phyloP scores from a whole-genome alignment of 495 filamentous ascomycete species.

The Xylaria flabelliformis region DNA sequence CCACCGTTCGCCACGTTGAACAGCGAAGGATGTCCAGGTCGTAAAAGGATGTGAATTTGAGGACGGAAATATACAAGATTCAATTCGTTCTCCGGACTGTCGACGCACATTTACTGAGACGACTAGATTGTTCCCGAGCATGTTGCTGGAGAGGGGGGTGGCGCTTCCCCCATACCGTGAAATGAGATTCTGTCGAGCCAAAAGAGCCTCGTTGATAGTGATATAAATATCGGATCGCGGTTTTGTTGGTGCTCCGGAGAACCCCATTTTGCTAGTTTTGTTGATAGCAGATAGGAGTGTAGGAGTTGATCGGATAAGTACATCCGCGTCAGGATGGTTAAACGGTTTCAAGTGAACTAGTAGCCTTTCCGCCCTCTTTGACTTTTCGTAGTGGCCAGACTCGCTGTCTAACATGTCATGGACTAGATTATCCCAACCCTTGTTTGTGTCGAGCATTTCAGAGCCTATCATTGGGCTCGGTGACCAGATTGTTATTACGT shows the following conservation, averaged over 20 bases:
- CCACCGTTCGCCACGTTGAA: slow-evolving; percentile 80
- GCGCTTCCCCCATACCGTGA: slow-evolving; percentile 81
- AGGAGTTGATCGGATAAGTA: slow-evolving; percentile 82
- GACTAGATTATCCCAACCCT: slow-evolving; percentile 79
- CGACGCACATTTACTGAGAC: slow-evolving; percentile 87
- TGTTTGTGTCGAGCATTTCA: slow-evolving; percentile 61
- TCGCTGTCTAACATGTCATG: slow-evolving; percentile 74
- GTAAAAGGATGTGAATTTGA: slow-evolving; percentile 77
- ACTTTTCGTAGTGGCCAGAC: slow-evolving; percentile 74
- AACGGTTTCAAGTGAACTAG: slow-evolving; percentile 81
- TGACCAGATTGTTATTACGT: slow-evolving; percentile 79
- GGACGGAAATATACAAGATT: slow-evolving; percentile 84
- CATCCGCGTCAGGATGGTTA: slow-evolving; percentile 73
- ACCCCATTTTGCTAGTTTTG: slow-evolving; percentile 88
- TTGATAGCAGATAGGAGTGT: slow-evolving; percentile 82
- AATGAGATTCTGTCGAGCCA: slow-evolving; percentile 79
- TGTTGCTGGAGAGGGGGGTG: slow-evolving; percentile 65
- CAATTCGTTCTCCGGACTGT: slow-evolving; percentile 77
- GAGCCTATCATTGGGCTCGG: slow-evolving; percentile 57
- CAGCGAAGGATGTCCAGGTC: slow-evolving; percentile 85
- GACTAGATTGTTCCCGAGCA: slow-evolving; percentile 77
- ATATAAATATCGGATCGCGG: slow-evolving; percentile 93
- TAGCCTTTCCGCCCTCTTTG: slow-evolving; percentile 70
- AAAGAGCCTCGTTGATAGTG: slow-evolving; percentile 74
- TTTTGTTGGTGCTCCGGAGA: slow-evolving; percentile 88